These are phyloP conservation scores for Blastocystis sp. DNA, from an alignment of 352 stramenopile species.

Conservation along the genomic window DNA sequence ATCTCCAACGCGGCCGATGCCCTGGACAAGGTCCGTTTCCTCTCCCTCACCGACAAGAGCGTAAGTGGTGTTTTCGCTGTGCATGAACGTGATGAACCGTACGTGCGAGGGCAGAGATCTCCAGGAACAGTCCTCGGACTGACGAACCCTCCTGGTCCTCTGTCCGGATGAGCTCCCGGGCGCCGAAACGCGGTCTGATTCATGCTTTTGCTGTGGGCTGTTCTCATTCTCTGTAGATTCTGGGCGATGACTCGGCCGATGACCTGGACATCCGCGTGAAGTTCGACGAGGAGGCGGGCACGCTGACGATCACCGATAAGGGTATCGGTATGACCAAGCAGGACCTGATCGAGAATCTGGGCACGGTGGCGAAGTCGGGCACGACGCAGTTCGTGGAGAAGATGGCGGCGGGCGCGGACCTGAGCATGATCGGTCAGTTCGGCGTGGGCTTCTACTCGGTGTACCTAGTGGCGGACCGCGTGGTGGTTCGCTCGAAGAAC, in stretches of 20 bases:
- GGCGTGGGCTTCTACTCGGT: slow-evolving; percentile 83
- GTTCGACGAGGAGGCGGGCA: slow-evolving; percentile 89
- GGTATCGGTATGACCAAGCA: slow-evolving; percentile 74
- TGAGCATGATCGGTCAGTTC: slow-evolving; percentile 90
- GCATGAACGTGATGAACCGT: not conserved
- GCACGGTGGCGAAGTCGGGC: slow-evolving; percentile 94
- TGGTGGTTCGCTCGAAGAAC: slow-evolving; percentile 92
- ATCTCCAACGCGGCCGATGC: slow-evolving; percentile 98
- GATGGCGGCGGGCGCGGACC: slow-evolving; percentile 83
- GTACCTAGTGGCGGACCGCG: slow-evolving; percentile 91
- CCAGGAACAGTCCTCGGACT: slow-evolving; percentile 73
- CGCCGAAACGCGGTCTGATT: slow-evolving; percentile 35
- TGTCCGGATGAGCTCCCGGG: slow-evolving; percentile 15
- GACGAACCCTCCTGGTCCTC: slow-evolving; percentile 72
- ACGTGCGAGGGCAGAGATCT: slow-evolving; percentile 7
- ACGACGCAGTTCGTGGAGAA: slow-evolving; percentile 96
- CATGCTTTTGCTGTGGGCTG: not conserved
- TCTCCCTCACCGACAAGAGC: slow-evolving; percentile 85
- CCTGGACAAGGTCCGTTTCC: slow-evolving; percentile 97
- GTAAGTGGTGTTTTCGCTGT: not conserved
- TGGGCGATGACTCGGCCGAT: slow-evolving; percentile 71
- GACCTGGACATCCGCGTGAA: slow-evolving; percentile 93
- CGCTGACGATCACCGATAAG: slow-evolving; percentile 94
- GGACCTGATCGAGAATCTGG: slow-evolving; percentile 93
- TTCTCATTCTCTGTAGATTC: slow-evolving; percentile 20